Evolutionary conservation across 495 filamentous ascomycete genomes (phyloP).

Genomic region (Lentithecium fluviatile): DNA sequence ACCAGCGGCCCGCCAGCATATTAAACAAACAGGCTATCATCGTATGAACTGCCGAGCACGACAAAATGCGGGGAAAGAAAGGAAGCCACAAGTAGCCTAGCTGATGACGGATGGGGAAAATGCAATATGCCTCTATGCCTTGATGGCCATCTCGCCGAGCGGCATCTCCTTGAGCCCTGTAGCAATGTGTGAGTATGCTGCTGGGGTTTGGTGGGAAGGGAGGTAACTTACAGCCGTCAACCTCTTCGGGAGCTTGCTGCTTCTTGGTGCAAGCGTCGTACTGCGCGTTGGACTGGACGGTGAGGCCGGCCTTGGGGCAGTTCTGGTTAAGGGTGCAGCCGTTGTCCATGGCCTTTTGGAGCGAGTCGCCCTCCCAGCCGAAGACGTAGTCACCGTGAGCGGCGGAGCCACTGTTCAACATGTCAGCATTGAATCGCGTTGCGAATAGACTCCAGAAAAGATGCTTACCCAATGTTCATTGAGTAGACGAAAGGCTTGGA

Average conservation of each 20-base stretch:
- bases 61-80: too few species aligned
- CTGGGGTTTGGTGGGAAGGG: neutral
- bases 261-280: conserved; percentile 46
- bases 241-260: conserved; percentile 44
- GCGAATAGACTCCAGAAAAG: too few species aligned
- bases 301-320: conserved; percentile 42
- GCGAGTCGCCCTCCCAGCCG: conserved; percentile 49
- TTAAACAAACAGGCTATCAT: neutral
- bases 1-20: neutral
- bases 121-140: conserved; percentile 43
- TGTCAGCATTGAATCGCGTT: conserved; percentile 25
- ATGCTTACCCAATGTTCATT: conserved; percentile 51
- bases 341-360: conserved; percentile 52
- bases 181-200: conserved; percentile 4
- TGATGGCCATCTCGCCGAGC: conserved; percentile 53
- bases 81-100: too few species aligned
- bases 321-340: conserved; percentile 45
- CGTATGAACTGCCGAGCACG: neutral
- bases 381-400: conserved; percentile 53
- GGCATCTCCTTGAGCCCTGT: conserved; percentile 54
- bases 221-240: conserved; percentile 45
- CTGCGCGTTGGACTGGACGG: conserved; percentile 42
- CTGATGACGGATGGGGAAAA: neutral
- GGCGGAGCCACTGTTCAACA: conserved; percentile 40
- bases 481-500: conserved; percentile 50